Conservation (phyloP, 2,329 filamentous ascomycete species). For the Verticillium longisporum region DNA sequence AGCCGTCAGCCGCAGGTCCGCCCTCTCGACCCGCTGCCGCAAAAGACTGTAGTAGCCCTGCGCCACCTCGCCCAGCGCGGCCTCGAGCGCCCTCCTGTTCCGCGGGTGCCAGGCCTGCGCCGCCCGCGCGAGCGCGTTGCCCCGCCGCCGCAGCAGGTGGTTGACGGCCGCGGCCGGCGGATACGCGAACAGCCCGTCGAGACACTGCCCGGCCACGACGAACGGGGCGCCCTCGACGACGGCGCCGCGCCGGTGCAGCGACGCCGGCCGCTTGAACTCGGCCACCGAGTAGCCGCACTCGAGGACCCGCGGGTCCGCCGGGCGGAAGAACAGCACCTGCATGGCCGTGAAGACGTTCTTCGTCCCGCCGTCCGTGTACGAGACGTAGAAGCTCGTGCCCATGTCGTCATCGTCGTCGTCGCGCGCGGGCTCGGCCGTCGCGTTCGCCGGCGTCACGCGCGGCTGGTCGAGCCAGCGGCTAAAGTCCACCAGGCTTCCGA, state of each 20-base stretch:
- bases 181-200: neutral
- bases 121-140: neutral
- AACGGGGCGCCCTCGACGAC: neutral
- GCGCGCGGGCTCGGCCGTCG: neutral
- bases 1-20: neutral
- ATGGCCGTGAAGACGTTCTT: neutral
- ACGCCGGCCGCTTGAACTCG: neutral
- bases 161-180: neutral
- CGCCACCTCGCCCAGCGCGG: neutral
- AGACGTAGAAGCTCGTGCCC: neutral
- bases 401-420: neutral
- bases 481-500: neutral
- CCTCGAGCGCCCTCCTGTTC: neutral
- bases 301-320: neutral
- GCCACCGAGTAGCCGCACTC: neutral
- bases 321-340: neutral
- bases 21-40: neutral
- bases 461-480: neutral
- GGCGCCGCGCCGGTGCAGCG: neutral
- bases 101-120: neutral
- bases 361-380: neutral
- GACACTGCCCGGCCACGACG: neutral
- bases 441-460: neutral
- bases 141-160: neutral
- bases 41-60: conserved; percentile 8